Conservation (phyloP, 2,329 filamentous ascomycete genomes). For the Pleoardoris graminearum region DNA sequence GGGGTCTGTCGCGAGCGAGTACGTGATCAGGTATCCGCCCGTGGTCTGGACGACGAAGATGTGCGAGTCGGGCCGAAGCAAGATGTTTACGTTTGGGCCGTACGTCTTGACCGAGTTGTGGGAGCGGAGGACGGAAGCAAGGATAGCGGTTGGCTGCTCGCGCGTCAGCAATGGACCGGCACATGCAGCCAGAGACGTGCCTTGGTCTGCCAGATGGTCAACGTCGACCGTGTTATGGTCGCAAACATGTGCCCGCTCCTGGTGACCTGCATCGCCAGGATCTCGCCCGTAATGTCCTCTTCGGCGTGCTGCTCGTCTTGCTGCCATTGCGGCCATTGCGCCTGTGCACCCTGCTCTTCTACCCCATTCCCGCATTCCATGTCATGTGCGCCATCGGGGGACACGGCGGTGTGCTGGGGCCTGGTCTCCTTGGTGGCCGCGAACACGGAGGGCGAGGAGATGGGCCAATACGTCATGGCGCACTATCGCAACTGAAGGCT, state of each 20-base stretch:
- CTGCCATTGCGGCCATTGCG: constrained; percentile 9
- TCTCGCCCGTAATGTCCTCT: constrained; percentile 59
- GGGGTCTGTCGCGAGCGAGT: constrained; percentile 84
- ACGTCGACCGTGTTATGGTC: constrained; percentile 79
- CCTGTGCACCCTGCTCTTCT: constrained; percentile 17
- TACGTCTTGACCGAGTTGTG: constrained; percentile 77
- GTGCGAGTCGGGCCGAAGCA: constrained; percentile 87
- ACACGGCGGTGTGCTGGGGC: constrained; percentile 58
- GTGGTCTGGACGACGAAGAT: constrained; percentile 90
- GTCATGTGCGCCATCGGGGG: constrained; percentile 60
- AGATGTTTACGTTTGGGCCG: constrained; percentile 79
- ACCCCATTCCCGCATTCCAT: constrained; percentile 6
- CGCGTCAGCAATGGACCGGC: constrained; percentile 25
- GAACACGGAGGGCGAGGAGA: constrained; percentile 82
- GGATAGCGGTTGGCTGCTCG: constrained; percentile 78
- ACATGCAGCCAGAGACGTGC: constrained; percentile 54
- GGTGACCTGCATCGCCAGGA: constrained; percentile 76
- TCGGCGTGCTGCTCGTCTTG: constrained; percentile 31
- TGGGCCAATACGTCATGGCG: constrained; percentile 83
- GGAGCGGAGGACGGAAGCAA: constrained; percentile 84
- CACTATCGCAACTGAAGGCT: constrained; percentile 42
- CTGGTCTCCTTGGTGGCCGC: constrained; percentile 71
- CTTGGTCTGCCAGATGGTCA: constrained; percentile 97
- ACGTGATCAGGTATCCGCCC: constrained; percentile 87
- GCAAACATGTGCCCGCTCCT: constrained; percentile 83